phyloP scores from a whole-genome alignment of 169 alveolate genomes.

The Plasmodium billcollinsi region DNA sequence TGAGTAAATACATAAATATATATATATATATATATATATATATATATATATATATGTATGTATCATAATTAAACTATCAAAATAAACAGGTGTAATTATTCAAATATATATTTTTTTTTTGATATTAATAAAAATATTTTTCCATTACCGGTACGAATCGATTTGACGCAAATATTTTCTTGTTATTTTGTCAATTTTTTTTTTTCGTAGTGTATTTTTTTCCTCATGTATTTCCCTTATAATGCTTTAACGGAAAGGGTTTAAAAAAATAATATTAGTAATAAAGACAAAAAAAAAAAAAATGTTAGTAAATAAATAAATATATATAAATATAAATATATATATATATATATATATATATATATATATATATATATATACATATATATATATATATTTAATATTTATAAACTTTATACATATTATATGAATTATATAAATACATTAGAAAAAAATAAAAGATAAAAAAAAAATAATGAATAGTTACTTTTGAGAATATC shows the following conservation, averaged over 20 bases:
- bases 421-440: constrained; percentile 2
- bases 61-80: too few species aligned
- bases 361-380: too few species aligned
- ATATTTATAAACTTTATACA: too few species aligned
- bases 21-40: too few species aligned
- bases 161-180: constrained; percentile 59
- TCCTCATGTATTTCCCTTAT: constrained; percentile 61
- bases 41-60: too few species aligned
- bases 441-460: background rate
- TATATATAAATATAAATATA: background rate
- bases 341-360: too few species aligned
- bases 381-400: too few species aligned
- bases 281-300: constrained; percentile 10
- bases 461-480: constrained; percentile 1
- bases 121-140: background rate
- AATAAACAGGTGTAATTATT: too few species aligned
- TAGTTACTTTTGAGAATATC: constrained; percentile 44
- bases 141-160: constrained; percentile 67
- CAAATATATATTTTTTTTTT: background rate
- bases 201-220: constrained; percentile 32
- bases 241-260: constrained; percentile 22
- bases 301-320: background rate
- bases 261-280: constrained; percentile 15
- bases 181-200: constrained; percentile 75
- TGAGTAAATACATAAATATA: too few species aligned